These are phyloP conservation scores for Polytrichum formosum DNA, from an alignment of 225 moss, liverwort and hornwort species.

Conservation along the genomic window DNA sequence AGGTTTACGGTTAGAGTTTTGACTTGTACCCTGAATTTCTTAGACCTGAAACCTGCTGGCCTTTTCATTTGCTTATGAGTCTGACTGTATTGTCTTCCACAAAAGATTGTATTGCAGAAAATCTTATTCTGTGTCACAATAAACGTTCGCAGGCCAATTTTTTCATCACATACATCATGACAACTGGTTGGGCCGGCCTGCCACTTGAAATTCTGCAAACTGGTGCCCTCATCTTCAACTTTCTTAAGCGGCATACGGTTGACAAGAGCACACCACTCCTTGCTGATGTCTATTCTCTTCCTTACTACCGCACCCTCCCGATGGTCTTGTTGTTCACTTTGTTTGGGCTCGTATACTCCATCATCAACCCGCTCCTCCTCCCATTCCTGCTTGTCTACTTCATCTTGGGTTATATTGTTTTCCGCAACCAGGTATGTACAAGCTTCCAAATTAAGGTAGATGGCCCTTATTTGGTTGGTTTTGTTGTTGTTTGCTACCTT, in stretches of 20 bases:
- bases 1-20: too few species aligned
- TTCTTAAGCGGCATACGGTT: conserved; percentile 64
- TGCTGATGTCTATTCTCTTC: conserved; percentile 44
- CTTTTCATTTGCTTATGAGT: too few species aligned
- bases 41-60: too few species aligned
- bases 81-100: too few species aligned
- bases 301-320: conserved; percentile 70
- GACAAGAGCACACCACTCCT: conserved; percentile 43
- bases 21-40: too few species aligned
- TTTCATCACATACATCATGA: conserved; percentile 94
- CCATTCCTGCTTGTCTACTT: conserved; percentile 87
- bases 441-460: too few species aligned
- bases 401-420: conserved; percentile 71
- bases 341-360: conserved; percentile 73
- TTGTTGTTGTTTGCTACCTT: too few species aligned
- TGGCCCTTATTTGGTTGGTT: too few species aligned
- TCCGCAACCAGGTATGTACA: conserved; percentile 69
- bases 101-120: too few species aligned
- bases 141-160: conserved; percentile 65
- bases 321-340: conserved; percentile 73
- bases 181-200: conserved; percentile 87
- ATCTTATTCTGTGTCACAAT: too few species aligned
- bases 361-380: conserved; percentile 72
- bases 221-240: conserved; percentile 50
- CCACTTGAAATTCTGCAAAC: conserved; percentile 77